Conservation (phyloP, 352 stramenopile species). For the Globisporangium viniferum region DNA sequence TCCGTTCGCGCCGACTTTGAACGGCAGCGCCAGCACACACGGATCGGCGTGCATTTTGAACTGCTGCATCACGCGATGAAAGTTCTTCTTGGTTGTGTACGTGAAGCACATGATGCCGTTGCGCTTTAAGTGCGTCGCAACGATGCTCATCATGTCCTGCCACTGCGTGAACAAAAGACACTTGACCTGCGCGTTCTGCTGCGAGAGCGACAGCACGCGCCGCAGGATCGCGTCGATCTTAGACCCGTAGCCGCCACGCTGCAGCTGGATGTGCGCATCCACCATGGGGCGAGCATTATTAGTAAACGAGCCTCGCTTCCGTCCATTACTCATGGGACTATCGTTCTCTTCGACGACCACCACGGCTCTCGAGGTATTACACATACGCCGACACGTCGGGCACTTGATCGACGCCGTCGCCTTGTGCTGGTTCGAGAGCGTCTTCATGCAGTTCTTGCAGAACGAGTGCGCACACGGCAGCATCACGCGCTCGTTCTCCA, state of each 20-base stretch:
- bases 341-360: slow-evolving; percentile 21
- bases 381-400: slow-evolving; percentile 54
- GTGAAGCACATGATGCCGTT: slow-evolving; percentile 73
- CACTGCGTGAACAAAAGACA: slow-evolving; percentile 91
- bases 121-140: slow-evolving; percentile 25
- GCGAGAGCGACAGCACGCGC: slow-evolving; percentile 43
- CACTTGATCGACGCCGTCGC: slow-evolving; percentile 36
- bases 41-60: slow-evolving; percentile 51
- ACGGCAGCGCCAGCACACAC: slow-evolving; percentile 71
- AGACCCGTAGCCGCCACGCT: slow-evolving; percentile 47
- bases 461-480: slow-evolving; percentile 88
- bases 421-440: slow-evolving; percentile 24
- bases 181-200: slow-evolving; percentile 67
- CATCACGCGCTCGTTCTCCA: slow-evolving; percentile 62
- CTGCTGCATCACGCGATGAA: slow-evolving; percentile 37
- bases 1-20: slow-evolving; percentile 89
- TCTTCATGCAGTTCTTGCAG: slow-evolving; percentile 45
- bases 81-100: slow-evolving; percentile 54
- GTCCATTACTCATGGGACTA: not conserved
- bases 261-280: slow-evolving; percentile 12
- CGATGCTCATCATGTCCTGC: slow-evolving; percentile 77
- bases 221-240: slow-evolving; percentile 69
- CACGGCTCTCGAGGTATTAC: slow-evolving; percentile 18
- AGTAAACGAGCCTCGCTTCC: not conserved
- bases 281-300: slow-evolving; percentile 1